Evolutionary conservation across 2,329 filamentous ascomycete genomes (phyloP), one percentile per base, ranked within the genome.

Genomic region (Tolypocladium nubicola): DNA sequence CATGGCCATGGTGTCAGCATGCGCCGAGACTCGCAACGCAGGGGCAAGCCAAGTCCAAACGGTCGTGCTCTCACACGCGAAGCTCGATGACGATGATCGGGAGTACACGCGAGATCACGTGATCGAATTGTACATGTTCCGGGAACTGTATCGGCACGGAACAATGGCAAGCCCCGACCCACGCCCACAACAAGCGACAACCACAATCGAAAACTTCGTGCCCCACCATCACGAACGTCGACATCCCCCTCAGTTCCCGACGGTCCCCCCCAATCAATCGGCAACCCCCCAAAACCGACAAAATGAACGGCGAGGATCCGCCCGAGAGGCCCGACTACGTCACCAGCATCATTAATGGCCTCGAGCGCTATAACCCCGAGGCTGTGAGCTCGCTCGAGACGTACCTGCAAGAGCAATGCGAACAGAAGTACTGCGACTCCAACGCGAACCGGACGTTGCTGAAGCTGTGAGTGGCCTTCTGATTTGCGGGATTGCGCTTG

Each of bases 291-390:
- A 59, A 60, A 60, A 61, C 63, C 67, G 62, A 67, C 77, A 82
- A 65, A 64, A 84, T 84, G 82, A 83, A 82, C 77, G 79, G 79
- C 78, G 93, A 97, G 82, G 89, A 92, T 76, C 89, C 90, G 79
- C 86, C 90, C 68, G 90, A 96, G 76, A 83, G 94, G 74, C 93
- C 94, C 67, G 89, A 94, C 65, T 86, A 94, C 74, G 95, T 99
- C 75, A 88, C 90, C 71, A 81, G 79, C 74, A 97, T 99, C 70
- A 90, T 99, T 71, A 96, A 93, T 77, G 93, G 94, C 66, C 89
- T 99, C 63, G 94, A 99, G 76, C 85, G 94, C 70, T 99, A 99
- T 80, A 99, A 99, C 76, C 94, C 94, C 47, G 94, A 99, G 79
- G 96, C 94, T 55, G 96, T 95, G 54, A 84, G 84, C 61, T 82